These are phyloP conservation scores for Martensiomyces pterosporus DNA, from an alignment of 192 early-diverging fungal genomes.

Conservation along the genomic window DNA sequence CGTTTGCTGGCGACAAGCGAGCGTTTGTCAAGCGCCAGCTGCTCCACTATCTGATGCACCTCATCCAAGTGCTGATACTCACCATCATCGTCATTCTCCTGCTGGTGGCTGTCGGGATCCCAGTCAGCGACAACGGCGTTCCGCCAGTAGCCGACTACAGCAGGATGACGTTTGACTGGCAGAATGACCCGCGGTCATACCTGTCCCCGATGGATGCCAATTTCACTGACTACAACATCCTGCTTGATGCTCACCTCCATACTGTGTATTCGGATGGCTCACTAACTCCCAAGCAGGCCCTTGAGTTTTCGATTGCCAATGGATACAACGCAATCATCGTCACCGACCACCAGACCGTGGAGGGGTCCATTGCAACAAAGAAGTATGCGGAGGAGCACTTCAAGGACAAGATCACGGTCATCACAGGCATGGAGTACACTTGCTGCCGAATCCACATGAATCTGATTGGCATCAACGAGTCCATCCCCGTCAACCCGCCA, in stretches of 20 bases:
- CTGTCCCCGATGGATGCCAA: conserved; percentile 31
- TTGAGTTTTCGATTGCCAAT: conserved; percentile 64
- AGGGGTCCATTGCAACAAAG: conserved; percentile 59
- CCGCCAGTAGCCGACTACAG: conserved; percentile 28
- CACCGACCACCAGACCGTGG: conserved; percentile 67
- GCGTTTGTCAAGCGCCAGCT: background rate
- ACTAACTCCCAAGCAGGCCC: conserved; percentile 53
- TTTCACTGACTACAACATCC: conserved; percentile 50
- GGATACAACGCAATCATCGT: conserved; percentile 71
- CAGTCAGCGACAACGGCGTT: conserved; percentile 38
- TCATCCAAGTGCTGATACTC: conserved; percentile 23
- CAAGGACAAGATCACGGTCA: conserved; percentile 25
- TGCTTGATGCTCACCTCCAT: conserved; percentile 67
- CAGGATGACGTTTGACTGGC: conserved; percentile 29
- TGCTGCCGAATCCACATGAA: conserved; percentile 63
- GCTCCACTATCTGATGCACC: conserved; percentile 12
- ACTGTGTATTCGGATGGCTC: conserved; percentile 60
- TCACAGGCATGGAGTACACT: conserved; percentile 44
- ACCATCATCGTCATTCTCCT: conserved; percentile 35
- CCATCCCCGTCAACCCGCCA: conserved; percentile 49
- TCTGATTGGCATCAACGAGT: conserved; percentile 63
- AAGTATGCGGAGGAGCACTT: conserved; percentile 47
- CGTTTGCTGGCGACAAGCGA: conserved; percentile 6
- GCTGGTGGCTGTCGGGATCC: conserved; percentile 36
- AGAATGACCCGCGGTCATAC: conserved; percentile 25